Evolutionary conservation across 306 rosid genomes (phyloP).

Genomic region (Vicia faba): DNA sequence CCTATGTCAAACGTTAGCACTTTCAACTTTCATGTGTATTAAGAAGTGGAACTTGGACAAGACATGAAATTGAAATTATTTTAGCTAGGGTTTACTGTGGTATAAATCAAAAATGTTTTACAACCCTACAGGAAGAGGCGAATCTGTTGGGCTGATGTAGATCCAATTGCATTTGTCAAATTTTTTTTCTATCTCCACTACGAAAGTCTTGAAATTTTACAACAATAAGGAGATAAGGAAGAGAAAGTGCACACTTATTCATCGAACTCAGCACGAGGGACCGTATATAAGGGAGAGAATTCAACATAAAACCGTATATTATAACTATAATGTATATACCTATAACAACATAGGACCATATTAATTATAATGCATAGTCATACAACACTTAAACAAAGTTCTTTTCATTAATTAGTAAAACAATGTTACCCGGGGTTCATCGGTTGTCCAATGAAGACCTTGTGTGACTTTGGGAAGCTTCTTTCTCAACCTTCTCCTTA

Average conservation of each 20-base stretch:
- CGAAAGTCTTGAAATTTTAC: background rate
- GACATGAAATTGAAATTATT: too few species aligned
- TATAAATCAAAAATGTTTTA: too few species aligned
- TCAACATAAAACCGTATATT: background rate
- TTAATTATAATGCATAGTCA: conserved; percentile 5
- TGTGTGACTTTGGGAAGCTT: conserved; percentile 70
- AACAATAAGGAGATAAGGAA: background rate
- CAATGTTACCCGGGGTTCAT: conserved; percentile 84
- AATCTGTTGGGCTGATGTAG: too few species aligned
- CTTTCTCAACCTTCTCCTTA: conserved; percentile 76
- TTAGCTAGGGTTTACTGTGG: too few species aligned
- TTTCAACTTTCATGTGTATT: too few species aligned
- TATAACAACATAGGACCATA: conserved; percentile 5
- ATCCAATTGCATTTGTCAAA: conserved; percentile 26
- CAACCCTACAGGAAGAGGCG: too few species aligned
- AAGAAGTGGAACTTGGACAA: too few species aligned
- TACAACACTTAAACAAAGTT: background rate
- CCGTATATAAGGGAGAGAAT: too few species aligned
- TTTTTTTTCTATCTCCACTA: background rate
- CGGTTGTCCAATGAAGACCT: conserved; percentile 98
- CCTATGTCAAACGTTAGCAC: too few species aligned
- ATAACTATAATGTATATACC: background rate
- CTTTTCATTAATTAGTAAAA: conserved; percentile 16
- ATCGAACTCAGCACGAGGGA: conserved; percentile 90
- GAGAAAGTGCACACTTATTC: conserved; percentile 55